Conservation (phyloP, 306 rosid species). For the Rosa multiflora region DNA sequence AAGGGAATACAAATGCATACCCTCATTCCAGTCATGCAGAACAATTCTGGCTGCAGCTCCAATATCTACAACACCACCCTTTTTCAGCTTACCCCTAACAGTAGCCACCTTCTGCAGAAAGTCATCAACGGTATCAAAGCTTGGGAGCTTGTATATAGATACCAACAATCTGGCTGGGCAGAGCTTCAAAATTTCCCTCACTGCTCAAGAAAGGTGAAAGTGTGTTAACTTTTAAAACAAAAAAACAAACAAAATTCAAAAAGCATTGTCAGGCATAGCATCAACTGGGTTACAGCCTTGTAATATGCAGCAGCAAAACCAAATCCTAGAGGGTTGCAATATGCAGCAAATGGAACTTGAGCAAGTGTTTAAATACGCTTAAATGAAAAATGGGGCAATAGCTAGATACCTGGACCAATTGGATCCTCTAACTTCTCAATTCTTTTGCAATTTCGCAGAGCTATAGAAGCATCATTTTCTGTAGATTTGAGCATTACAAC, state of each 20-base stretch:
- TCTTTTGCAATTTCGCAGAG: slow-evolving; percentile 87
- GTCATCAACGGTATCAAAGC: slow-evolving; percentile 81
- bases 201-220: slow-evolving; percentile 39
- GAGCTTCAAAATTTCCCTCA: slow-evolving; percentile 91
- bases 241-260: no score
- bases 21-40: slow-evolving; percentile 96
- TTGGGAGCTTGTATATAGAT: slow-evolving; percentile 72
- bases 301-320: background rate
- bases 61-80: slow-evolving; percentile 78
- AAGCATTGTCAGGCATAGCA: background rate
- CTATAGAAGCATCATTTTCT: slow-evolving; percentile 61
- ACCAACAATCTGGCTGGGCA: slow-evolving; percentile 70
- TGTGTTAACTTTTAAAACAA: background rate
- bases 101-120: slow-evolving; percentile 79
- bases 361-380: background rate
- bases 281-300: background rate
- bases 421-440: slow-evolving; percentile 93
- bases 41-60: slow-evolving; percentile 85
- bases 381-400: background rate
- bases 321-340: background rate
- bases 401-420: slow-evolving; percentile 67
- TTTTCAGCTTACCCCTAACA: slow-evolving; percentile 91
- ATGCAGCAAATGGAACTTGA: background rate
- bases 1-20: slow-evolving; percentile 36
- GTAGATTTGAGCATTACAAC: slow-evolving; percentile 77